phyloP scores from a whole-genome alignment of 2,329 filamentous ascomycete species.

The Botryotinia globosa region DNA sequence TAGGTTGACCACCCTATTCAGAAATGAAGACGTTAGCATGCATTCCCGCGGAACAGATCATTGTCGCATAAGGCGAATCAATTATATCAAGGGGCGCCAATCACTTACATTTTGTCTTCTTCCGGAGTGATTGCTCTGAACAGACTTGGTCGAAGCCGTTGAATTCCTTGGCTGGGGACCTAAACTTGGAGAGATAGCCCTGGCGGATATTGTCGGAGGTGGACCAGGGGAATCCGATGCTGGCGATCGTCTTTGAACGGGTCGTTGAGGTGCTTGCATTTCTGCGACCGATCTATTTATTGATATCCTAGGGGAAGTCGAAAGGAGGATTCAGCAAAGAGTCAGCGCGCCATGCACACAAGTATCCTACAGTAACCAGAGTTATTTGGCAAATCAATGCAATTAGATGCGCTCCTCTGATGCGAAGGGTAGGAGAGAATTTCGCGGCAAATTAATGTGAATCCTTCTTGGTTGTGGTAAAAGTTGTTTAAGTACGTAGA shows the following conservation, averaged over 20 bases:
- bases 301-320: constrained; percentile 8
- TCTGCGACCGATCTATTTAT: constrained; percentile 25
- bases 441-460: neutral
- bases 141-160: constrained; percentile 62
- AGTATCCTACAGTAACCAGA: neutral
- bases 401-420: neutral
- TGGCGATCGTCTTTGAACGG: constrained; percentile 61
- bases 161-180: constrained; percentile 61
- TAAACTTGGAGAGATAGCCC: constrained; percentile 56
- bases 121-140: constrained; percentile 47
- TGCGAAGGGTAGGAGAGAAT: neutral
- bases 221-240: constrained; percentile 55
- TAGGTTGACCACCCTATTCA: constrained; percentile 26
- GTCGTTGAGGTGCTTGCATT: constrained; percentile 57
- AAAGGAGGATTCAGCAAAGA: constrained; percentile 19
- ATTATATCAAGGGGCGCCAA: neutral
- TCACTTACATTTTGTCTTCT: constrained; percentile 58
- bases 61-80: neutral
- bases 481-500: neutral
- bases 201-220: constrained; percentile 53
- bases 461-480: neutral
- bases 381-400: neutral
- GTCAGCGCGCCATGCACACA: constrained; percentile 20
- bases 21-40: constrained; percentile 19
- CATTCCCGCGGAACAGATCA: neutral